Percentiles rank a stretch among this genome's conserved stretches.
Evolutionary conservation across 352 stramenopile genomes (phyloP).

Genomic region (Globisporangium cylindrosporum): DNA sequence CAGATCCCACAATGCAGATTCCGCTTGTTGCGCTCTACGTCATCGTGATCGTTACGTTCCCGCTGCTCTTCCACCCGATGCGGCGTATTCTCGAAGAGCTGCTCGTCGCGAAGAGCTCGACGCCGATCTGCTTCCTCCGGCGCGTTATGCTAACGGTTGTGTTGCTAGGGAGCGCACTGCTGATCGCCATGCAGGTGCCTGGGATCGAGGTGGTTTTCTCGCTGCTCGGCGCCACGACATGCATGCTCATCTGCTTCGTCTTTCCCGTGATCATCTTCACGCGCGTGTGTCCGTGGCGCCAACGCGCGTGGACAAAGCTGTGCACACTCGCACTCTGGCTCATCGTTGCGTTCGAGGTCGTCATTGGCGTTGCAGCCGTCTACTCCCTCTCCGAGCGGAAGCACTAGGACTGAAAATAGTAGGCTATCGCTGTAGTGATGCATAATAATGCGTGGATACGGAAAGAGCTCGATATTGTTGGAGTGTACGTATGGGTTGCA

Average conservation of each 20-base stretch:
- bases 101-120: constrained; percentile 3
- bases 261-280: constrained; percentile 67
- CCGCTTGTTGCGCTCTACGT: constrained; percentile 41
- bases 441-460: neutral
- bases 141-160: neutral
- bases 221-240: constrained; percentile 62
- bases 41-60: constrained; percentile 46
- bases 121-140: neutral
- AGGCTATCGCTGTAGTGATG: neutral
- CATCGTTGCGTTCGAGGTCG: constrained; percentile 34
- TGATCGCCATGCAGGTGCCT: constrained; percentile 38
- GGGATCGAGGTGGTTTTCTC: constrained; percentile 68
- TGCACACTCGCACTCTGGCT: constrained; percentile 37
- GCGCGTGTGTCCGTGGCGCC: constrained; percentile 54
- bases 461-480: neutral
- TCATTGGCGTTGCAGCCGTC: constrained; percentile 28
- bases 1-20: constrained; percentile 38
- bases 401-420: neutral
- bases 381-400: constrained; percentile 14
- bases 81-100: constrained; percentile 34
- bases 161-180: constrained; percentile 23
- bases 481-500: neutral
- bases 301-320: constrained; percentile 26
- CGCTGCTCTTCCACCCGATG: constrained; percentile 49
- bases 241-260: constrained; percentile 73